phyloP scores from a whole-genome alignment of 805 yeast genomes.

The Wickerhamomyces alni region DNA sequence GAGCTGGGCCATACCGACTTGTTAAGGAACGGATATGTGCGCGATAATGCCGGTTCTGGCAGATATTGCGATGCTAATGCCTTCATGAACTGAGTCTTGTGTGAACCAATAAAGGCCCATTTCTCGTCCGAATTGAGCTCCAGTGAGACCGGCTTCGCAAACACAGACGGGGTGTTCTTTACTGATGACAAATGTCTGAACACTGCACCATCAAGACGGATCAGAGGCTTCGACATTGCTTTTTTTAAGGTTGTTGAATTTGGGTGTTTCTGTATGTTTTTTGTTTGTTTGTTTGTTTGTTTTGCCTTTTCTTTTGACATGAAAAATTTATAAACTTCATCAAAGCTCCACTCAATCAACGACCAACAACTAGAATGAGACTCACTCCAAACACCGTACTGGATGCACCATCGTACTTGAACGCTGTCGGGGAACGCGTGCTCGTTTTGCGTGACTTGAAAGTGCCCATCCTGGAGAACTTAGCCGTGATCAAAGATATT shows the following conservation, averaged over 20 bases:
- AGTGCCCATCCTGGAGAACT: conserved; percentile 38
- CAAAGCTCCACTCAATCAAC: too few species aligned
- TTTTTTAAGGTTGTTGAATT: not conserved
- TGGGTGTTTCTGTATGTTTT: not conserved
- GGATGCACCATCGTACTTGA: conserved; percentile 43
- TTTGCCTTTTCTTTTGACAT: too few species aligned
- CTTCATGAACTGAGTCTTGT: conserved; percentile 48
- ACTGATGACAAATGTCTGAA: conserved; percentile 9
- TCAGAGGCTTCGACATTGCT: conserved; percentile 1
- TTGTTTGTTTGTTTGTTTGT: too few species aligned
- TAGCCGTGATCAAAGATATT: conserved; percentile 35
- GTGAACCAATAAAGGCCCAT: conserved; percentile 54
- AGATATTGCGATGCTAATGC: conserved; percentile 50
- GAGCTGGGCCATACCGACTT: conserved; percentile 39
- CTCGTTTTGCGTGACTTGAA: conserved; percentile 35
- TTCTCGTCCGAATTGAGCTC: conserved; percentile 31
- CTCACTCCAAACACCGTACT: conserved; percentile 44
- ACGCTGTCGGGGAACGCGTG: conserved; percentile 36
- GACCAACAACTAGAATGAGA: too few species aligned
- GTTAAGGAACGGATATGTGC: conserved; percentile 49
- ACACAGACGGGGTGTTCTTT: conserved; percentile 20
- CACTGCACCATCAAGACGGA: conserved; percentile 15
- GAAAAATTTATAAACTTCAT: too few species aligned
- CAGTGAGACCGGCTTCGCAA: conserved; percentile 36
- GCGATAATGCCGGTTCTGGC: conserved; percentile 44